These are phyloP conservation scores for Lipomyces lipofer DNA, from an alignment of 805 yeast genomes.

Conservation along the genomic window DNA sequence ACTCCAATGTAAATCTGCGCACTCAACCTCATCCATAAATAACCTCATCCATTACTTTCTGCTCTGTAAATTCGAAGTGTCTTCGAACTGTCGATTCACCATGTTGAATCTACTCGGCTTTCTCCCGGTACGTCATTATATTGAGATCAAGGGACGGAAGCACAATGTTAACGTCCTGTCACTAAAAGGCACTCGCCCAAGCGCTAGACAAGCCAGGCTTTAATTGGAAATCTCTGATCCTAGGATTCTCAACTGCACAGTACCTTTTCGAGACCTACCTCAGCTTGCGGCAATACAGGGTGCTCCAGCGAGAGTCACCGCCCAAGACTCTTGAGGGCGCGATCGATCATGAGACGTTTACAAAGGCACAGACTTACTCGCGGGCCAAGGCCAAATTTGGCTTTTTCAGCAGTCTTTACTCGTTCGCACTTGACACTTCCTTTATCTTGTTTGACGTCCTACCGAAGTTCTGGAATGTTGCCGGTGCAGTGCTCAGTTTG, in stretches of 20 bases:
- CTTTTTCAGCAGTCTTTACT: constrained; percentile 53
- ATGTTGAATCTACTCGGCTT: too few species aligned
- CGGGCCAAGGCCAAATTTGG: constrained; percentile 74
- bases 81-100: too few species aligned
- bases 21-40: too few species aligned
- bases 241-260: constrained; percentile 74
- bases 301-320: constrained; percentile 55
- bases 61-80: too few species aligned
- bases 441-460: constrained; percentile 61
- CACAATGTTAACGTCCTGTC: too few species aligned
- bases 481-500: constrained; percentile 44
- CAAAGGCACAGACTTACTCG: constrained; percentile 75
- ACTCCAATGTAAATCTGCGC: too few species aligned
- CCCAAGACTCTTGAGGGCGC: constrained; percentile 71
- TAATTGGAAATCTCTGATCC: constrained; percentile 76
- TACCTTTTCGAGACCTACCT: constrained; percentile 73
- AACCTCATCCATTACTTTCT: too few species aligned
- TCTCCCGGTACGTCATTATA: too few species aligned
- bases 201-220: constrained; percentile 61
- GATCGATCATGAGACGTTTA: constrained; percentile 70
- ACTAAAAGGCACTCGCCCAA: constrained; percentile 26
- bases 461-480: constrained; percentile 60
- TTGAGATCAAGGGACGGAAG: too few species aligned
- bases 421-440: constrained; percentile 56
- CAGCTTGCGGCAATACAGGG: constrained; percentile 73